These are phyloP conservation scores for Barnettozyma populi DNA, from an alignment of 805 yeast genomes.

Conservation along the genomic window DNA sequence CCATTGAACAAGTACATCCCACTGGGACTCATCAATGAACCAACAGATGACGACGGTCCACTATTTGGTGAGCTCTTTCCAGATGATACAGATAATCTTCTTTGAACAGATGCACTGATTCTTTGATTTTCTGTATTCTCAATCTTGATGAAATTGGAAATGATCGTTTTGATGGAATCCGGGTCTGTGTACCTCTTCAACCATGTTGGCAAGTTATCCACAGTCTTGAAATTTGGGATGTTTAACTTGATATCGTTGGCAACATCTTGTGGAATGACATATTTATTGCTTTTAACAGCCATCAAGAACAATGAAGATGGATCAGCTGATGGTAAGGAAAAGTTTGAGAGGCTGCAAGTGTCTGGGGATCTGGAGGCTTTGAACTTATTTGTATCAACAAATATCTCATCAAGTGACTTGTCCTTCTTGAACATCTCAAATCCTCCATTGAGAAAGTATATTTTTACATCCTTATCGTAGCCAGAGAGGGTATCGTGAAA, in stretches of 20 bases:
- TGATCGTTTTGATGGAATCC: constrained; percentile 21
- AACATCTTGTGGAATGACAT: constrained; percentile 5
- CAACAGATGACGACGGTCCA: background rate
- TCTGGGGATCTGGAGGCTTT: constrained; percentile 11
- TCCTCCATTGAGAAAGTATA: constrained; percentile 21
- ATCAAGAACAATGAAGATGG: constrained; percentile 20
- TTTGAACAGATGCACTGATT: constrained; percentile 16
- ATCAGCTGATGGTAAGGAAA: constrained; percentile 22
- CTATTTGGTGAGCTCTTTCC: constrained; percentile 8
- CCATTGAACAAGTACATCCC: constrained; percentile 26
- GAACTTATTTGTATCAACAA: constrained; percentile 15
- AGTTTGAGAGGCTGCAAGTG: constrained; percentile 16
- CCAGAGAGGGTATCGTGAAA: constrained; percentile 16
- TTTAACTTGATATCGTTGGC: constrained; percentile 7
- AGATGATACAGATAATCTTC: constrained; percentile 12
- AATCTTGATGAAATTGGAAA: constrained; percentile 27
- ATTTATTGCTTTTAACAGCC: constrained; percentile 19
- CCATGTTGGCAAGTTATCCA: constrained; percentile 28
- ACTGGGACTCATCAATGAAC: constrained; percentile 8
- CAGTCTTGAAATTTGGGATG: constrained; percentile 10
- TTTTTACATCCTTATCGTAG: constrained; percentile 10
- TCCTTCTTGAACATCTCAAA: constrained; percentile 14
- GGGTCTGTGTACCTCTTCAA: constrained; percentile 17
- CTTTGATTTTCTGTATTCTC: constrained; percentile 31
- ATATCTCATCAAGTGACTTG: background rate